phyloP scores from a whole-genome alignment of 306 rosid genomes.

The Ziziphus jujuba region DNA sequence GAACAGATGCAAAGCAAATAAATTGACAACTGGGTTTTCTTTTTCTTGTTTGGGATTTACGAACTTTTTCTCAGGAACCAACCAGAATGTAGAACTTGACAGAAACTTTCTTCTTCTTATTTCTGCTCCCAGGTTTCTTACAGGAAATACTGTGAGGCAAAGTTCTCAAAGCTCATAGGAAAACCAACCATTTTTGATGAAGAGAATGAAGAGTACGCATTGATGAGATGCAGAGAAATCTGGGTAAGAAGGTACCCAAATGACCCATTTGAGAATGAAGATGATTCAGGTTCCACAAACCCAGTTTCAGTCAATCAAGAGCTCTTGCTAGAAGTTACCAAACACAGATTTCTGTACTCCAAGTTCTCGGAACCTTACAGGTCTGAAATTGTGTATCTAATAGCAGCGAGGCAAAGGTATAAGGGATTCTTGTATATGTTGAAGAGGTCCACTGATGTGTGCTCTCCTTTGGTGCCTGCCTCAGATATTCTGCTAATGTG shows the following conservation, averaged over 20 bases:
- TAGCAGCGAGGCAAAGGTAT: constrained; percentile 79
- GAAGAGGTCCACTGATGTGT: constrained; percentile 45
- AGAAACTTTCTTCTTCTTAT: background rate
- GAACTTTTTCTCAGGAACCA: constrained; percentile 5
- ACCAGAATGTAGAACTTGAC: constrained; percentile 5
- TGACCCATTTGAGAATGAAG: constrained; percentile 77
- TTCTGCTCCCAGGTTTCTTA: constrained; percentile 53
- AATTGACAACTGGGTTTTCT: background rate
- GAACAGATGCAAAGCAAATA: background rate
- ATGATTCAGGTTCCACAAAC: constrained; percentile 30
- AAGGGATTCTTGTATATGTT: constrained; percentile 61
- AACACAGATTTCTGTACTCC: constrained; percentile 45
- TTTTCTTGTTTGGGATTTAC: background rate
- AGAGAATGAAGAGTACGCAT: constrained; percentile 85
- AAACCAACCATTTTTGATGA: constrained; percentile 66
- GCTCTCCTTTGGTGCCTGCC: constrained; percentile 65
- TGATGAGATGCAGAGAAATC: constrained; percentile 59
- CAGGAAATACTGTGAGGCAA: constrained; percentile 63
- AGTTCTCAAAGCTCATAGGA: constrained; percentile 66
- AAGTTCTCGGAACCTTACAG: constrained; percentile 61
- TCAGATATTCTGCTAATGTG: constrained; percentile 80
- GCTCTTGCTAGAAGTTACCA: constrained; percentile 47
- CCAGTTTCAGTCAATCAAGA: constrained; percentile 22
- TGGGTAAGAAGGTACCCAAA: constrained; percentile 65
- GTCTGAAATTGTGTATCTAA: constrained; percentile 65